Conservation (phyloP, 805 yeast species). For the Myxozyma lipomycoides region DNA sequence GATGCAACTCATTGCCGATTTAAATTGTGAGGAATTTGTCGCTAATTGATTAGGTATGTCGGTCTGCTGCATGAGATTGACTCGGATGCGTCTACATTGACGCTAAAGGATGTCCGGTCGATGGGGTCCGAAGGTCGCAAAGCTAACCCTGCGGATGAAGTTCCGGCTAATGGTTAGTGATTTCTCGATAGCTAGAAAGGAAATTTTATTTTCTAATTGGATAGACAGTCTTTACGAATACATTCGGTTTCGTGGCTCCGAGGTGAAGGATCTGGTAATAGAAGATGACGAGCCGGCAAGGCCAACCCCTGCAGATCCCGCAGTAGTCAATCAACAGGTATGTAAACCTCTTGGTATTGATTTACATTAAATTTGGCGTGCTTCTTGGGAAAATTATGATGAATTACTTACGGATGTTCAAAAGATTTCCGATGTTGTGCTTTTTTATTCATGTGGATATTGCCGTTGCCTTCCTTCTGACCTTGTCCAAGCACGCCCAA, state of each 20-base stretch:
- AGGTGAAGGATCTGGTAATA: conserved; percentile 83
- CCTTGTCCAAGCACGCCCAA: not conserved
- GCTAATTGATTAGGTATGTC: conserved; percentile 56
- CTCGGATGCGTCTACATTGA: conserved; percentile 85
- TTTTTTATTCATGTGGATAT: conserved; percentile 36
- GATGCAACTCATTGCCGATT: not conserved
- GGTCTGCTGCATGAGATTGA: conserved; percentile 85
- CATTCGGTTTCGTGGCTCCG: conserved; percentile 85
- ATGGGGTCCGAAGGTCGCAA: conserved; percentile 92
- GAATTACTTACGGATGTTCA: conserved; percentile 36
- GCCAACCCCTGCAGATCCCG: conserved; percentile 42
- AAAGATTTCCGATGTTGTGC: conserved; percentile 34
- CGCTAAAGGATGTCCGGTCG: conserved; percentile 71
- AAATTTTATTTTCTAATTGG: not conserved
- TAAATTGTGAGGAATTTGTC: not conserved
- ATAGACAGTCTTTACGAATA: conserved; percentile 58
- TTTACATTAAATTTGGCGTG: not conserved
- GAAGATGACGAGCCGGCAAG: conserved; percentile 67
- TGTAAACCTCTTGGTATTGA: conserved; percentile 17
- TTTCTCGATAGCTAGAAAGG: conserved; percentile 24
- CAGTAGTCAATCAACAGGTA: conserved; percentile 36
- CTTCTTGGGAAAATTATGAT: conserved; percentile 29
- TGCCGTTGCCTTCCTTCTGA: conserved; percentile 49
- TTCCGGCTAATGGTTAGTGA: conserved; percentile 53
- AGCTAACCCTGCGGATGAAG: conserved; percentile 63